Evolutionary conservation across 2,329 filamentous ascomycete species (phyloP).

Genomic region (Venturia nashicola): DNA sequence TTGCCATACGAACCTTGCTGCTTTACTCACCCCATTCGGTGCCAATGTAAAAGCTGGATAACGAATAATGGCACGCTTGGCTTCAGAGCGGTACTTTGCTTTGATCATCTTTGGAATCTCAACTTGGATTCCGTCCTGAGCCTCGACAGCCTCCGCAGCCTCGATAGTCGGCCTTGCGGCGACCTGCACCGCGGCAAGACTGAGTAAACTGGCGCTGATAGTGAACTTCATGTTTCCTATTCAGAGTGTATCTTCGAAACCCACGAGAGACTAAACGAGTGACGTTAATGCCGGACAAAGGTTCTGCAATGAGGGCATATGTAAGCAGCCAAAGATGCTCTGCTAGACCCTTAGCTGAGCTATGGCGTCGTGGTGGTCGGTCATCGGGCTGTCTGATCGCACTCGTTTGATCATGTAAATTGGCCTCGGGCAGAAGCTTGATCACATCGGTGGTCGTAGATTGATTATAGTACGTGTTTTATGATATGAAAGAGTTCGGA

Average conservation of each 20-base stretch:
- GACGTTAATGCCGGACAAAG: background rate
- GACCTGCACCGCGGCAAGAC: conserved; percentile 6
- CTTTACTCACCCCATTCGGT: conserved; percentile 3
- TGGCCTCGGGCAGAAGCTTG: background rate
- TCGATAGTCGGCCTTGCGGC: background rate
- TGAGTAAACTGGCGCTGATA: background rate
- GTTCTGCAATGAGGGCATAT: background rate
- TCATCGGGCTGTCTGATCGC: background rate
- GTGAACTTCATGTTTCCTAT: background rate
- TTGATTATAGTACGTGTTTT: background rate
- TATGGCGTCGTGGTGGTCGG: background rate
- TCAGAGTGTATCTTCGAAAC: too few species aligned
- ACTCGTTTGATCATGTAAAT: background rate
- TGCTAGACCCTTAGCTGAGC: background rate
- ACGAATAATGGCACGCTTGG: conserved; percentile 2
- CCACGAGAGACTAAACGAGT: background rate
- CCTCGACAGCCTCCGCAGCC: background rate
- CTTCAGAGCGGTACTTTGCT: background rate
- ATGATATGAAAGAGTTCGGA: background rate
- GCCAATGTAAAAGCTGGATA: conserved; percentile 3
- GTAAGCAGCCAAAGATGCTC: background rate
- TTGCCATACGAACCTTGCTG: background rate
- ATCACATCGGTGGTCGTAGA: background rate
- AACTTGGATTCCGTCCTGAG: background rate
- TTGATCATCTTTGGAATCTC: conserved; percentile 5